Percentiles rank a stretch among this genome's conserved stretches.
These are phyloP conservation scores for Marasmius fiardii DNA, from an alignment of 1,284 basidiomycete species.

Conservation along the genomic window DNA sequence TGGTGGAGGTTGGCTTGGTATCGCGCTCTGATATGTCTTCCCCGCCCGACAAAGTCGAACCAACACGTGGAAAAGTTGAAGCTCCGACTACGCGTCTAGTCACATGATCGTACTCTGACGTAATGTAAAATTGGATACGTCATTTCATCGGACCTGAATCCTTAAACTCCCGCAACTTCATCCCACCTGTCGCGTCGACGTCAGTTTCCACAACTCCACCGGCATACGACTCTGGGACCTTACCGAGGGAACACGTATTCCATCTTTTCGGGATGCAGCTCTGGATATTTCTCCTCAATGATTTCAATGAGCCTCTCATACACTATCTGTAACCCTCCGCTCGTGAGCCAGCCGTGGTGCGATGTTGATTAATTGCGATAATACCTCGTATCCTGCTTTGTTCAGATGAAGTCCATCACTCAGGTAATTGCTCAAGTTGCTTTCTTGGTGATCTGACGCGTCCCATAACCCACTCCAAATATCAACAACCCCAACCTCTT, in stretches of 20 bases:
- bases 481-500: slow-evolving; percentile 63
- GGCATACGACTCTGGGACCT: slow-evolving; percentile 19
- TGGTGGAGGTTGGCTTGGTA: neutral
- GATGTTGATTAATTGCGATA: slow-evolving; percentile 18
- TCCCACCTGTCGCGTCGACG: neutral
- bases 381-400: slow-evolving; percentile 64
- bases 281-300: slow-evolving; percentile 58
- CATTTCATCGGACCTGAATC: neutral
- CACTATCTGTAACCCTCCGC: slow-evolving; percentile 49
- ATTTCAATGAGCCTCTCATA: slow-evolving; percentile 60
- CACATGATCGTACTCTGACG: neutral
- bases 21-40: neutral
- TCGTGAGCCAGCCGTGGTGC: too few relatives aligned
- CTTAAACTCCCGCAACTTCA: neutral
- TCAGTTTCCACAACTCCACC: too few relatives aligned
- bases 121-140: too few relatives aligned
- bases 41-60: neutral
- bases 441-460: slow-evolving; percentile 57
- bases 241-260: slow-evolving; percentile 51
- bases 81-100: neutral
- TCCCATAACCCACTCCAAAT: slow-evolving; percentile 68
- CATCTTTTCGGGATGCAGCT: slow-evolving; percentile 65
- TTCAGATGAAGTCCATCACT: slow-evolving; percentile 80
- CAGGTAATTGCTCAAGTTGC: slow-evolving; percentile 46
- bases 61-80: neutral